Evolutionary conservation across 208 protist genomes (phyloP).

Genomic region (Trypanosoma theileri): DNA sequence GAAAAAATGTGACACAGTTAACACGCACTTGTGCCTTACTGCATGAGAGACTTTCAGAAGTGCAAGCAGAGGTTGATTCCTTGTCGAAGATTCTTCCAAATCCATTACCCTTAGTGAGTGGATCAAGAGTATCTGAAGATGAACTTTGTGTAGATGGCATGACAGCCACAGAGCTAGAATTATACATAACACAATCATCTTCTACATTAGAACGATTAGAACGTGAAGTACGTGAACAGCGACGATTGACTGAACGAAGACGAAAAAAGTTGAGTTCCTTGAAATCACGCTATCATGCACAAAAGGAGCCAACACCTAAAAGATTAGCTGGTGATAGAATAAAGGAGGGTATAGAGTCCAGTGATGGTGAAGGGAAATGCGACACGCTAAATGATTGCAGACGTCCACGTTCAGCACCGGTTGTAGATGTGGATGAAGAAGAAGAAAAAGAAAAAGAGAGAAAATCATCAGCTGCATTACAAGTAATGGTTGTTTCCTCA

Average conservation of each 20-base stretch:
- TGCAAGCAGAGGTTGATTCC: conserved; percentile 48
- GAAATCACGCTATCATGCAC: conserved; percentile 32
- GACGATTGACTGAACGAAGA: conserved; percentile 43
- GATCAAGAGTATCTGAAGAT: conserved; percentile 5
- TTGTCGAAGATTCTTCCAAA: conserved; percentile 51
- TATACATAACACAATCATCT: conserved; percentile 65
- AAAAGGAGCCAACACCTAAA: conserved; percentile 4
- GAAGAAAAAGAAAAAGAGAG: background rate
- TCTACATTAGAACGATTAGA: conserved; percentile 46
- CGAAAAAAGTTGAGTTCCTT: conserved; percentile 39
- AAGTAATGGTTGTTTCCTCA: conserved; percentile 13
- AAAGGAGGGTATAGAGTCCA: background rate
- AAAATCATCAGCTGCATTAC: background rate
- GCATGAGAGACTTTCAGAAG: conserved; percentile 47
- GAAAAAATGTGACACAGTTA: conserved; percentile 44
- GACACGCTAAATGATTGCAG: background rate
- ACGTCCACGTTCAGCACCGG: background rate
- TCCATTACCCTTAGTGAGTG: background rate
- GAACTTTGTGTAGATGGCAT: conserved; percentile 41
- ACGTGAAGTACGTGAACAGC: conserved; percentile 50
- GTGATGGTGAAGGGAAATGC: background rate
- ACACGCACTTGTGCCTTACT: conserved; percentile 58
- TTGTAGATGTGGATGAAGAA: conserved; percentile 20
- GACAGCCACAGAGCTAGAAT: conserved; percentile 70
- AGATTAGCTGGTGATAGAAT: background rate